phyloP scores from a whole-genome alignment of 805 yeast species.

The Zygosaccharomyces bailii region DNA sequence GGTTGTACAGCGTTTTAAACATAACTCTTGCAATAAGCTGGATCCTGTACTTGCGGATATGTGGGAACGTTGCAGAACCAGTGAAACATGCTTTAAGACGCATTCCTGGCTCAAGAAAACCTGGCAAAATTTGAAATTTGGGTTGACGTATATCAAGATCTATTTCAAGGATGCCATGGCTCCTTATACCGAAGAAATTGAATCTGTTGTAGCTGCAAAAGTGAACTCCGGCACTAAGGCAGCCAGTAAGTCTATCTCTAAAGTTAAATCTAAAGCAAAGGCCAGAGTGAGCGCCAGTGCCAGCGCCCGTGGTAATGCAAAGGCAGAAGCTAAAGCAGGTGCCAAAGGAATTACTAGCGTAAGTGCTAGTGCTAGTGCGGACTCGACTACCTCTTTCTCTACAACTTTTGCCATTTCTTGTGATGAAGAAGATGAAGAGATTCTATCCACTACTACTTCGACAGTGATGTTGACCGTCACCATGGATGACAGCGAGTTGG shows the following conservation, averaged over 20 bases:
- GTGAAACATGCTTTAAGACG: conserved; percentile 8
- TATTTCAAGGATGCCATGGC: conserved; percentile 2
- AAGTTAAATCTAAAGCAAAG: not conserved
- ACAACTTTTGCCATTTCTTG: conserved; percentile 6
- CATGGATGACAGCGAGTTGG: conserved; percentile 8
- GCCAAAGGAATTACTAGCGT: conserved; percentile 1
- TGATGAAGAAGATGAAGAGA: conserved; percentile 16
- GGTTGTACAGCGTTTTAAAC: not conserved
- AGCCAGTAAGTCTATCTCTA: not conserved
- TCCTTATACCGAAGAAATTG: not conserved
- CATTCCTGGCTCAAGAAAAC: not conserved
- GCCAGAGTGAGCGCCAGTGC: conserved; percentile 7
- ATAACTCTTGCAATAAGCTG: not conserved
- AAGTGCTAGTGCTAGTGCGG: conserved; percentile 1
- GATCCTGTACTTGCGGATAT: not conserved
- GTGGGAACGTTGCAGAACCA: conserved; percentile 1
- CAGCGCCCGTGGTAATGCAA: conserved; percentile 4
- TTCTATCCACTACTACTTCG: conserved; percentile 20
- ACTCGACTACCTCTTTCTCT: not conserved
- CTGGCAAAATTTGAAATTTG: not conserved
- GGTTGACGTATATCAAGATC: not conserved
- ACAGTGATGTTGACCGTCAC: conserved; percentile 23
- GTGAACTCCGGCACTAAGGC: not conserved
- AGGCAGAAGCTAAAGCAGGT: not conserved
- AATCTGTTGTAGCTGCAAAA: not conserved